Conservation (phyloP, 805 yeast species). For the Candida vaughaniae region DNA sequence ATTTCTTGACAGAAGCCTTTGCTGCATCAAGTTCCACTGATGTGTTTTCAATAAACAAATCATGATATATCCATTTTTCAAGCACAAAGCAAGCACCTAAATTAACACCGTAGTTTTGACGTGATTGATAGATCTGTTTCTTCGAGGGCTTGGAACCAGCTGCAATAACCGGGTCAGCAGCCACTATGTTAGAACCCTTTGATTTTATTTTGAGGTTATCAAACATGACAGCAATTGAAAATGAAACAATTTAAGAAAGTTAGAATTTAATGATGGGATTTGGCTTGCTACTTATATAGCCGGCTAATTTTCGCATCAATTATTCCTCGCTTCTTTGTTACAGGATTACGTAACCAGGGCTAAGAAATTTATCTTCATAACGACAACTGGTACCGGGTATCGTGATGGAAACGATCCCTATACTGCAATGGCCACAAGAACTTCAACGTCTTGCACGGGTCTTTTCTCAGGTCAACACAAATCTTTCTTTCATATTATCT, state of each 20-base stretch:
- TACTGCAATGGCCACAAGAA: conserved; percentile 2
- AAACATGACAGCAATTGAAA: conserved; percentile 29
- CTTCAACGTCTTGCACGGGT: conserved; percentile 13
- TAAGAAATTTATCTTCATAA: no score
- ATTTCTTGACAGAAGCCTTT: conserved; percentile 41
- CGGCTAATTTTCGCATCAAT: no score
- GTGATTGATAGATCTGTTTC: conserved; percentile 53
- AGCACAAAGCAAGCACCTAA: conserved; percentile 77
- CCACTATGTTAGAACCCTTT: conserved; percentile 16
- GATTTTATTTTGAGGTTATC: conserved; percentile 33
- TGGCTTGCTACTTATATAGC: no score
- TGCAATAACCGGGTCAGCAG: conserved; percentile 23
- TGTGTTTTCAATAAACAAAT: conserved; percentile 54
- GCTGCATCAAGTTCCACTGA: conserved; percentile 76
- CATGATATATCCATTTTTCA: conserved; percentile 76
- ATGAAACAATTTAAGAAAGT: no score
- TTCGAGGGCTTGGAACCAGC: conserved; percentile 32
- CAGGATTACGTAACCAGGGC: no score
- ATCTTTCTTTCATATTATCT: conserved; percentile 38
- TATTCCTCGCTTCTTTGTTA: no score
- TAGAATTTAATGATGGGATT: no score
- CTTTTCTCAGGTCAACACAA: conserved; percentile 34
- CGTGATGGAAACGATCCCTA: conserved; percentile 1
- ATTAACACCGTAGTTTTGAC: conserved; percentile 80
- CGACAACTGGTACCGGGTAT: background rate